Conservation (phyloP, 805 yeast genomes). For the Brettanomyces naardenensis region DNA sequence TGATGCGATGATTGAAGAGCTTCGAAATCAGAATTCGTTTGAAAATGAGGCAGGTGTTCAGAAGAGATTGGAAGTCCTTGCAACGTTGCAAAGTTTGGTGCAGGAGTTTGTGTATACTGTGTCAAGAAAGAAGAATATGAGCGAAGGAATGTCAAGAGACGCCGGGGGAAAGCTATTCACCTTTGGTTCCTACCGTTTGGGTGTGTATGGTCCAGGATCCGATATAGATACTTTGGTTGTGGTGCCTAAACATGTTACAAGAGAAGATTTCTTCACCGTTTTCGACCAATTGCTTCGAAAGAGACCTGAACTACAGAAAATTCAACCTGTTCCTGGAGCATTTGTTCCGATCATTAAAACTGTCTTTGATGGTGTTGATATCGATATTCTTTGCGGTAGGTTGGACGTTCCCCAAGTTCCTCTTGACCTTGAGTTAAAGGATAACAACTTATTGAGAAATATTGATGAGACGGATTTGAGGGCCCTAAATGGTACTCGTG, state of each 20-base stretch:
- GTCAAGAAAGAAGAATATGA: slow-evolving; percentile 78
- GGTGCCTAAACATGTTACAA: slow-evolving; percentile 89
- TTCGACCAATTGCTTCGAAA: slow-evolving; percentile 62
- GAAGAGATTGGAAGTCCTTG: slow-evolving; percentile 69
- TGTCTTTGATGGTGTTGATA: slow-evolving; percentile 83
- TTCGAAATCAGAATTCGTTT: slow-evolving; percentile 79
- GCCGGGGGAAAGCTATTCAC: slow-evolving; percentile 98
- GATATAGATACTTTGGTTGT: slow-evolving; percentile 97
- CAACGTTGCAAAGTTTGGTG: slow-evolving; percentile 61
- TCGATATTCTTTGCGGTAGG: slow-evolving; percentile 82
- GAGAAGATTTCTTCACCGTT: slow-evolving; percentile 83
- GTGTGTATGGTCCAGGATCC: slow-evolving; percentile 97
- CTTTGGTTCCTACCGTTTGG: slow-evolving; percentile 87
- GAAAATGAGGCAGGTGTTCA: slow-evolving; percentile 81
- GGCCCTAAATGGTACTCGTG: slow-evolving; percentile 92
- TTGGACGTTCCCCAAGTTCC: slow-evolving; percentile 84
- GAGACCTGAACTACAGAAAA: slow-evolving; percentile 81
- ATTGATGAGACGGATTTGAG: slow-evolving; percentile 88
- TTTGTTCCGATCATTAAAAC: slow-evolving; percentile 94
- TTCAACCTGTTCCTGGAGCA: slow-evolving; percentile 92
- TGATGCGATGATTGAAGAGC: slow-evolving; percentile 67
- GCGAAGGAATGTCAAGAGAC: slow-evolving; percentile 94
- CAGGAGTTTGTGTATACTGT: slow-evolving; percentile 80
- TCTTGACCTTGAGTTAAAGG: slow-evolving; percentile 60
- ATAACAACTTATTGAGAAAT: slow-evolving; percentile 78